These are phyloP conservation scores for Chlorencoelia australis DNA, from an alignment of 2,329 filamentous ascomycete genomes.

Conservation along the genomic window DNA sequence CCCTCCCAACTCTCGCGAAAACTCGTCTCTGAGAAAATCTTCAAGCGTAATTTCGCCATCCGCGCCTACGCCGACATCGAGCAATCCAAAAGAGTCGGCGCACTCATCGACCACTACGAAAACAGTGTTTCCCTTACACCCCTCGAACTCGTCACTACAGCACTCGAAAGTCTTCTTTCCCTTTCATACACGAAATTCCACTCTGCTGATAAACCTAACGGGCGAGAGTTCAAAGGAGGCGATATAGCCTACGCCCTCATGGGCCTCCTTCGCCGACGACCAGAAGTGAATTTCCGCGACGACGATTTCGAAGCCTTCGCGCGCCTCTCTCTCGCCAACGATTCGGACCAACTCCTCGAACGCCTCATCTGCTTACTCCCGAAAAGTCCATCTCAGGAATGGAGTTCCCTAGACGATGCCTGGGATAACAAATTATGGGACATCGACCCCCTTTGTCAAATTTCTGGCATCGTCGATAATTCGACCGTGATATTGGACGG, in stretches of 20 bases:
- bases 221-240: slow-evolving; percentile 10
- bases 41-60: background rate
- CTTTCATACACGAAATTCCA: no score
- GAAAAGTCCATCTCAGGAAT: slow-evolving; percentile 6
- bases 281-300: slow-evolving; percentile 18
- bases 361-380: slow-evolving; percentile 22
- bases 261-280: slow-evolving; percentile 22
- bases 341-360: slow-evolving; percentile 26
- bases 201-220: no score
- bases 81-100: background rate
- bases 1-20: no score
- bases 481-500: slow-evolving; percentile 25
- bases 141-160: slow-evolving; percentile 21
- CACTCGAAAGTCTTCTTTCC: slow-evolving; percentile 21
- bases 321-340: slow-evolving; percentile 25
- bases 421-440: slow-evolving; percentile 26
- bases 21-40: background rate
- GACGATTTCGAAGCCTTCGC: slow-evolving; percentile 25
- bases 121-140: slow-evolving; percentile 20
- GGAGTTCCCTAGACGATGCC: slow-evolving; percentile 20
- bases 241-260: slow-evolving; percentile 26
- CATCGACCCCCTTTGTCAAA: slow-evolving; percentile 25
- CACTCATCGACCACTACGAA: slow-evolving; percentile 25
- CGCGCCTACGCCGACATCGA: slow-evolving; percentile 1
- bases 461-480: slow-evolving; percentile 26